These are phyloP conservation scores for Chenopodium formosanum DNA, from an alignment of 148 eudicot genomes.

Conservation along the genomic window DNA sequence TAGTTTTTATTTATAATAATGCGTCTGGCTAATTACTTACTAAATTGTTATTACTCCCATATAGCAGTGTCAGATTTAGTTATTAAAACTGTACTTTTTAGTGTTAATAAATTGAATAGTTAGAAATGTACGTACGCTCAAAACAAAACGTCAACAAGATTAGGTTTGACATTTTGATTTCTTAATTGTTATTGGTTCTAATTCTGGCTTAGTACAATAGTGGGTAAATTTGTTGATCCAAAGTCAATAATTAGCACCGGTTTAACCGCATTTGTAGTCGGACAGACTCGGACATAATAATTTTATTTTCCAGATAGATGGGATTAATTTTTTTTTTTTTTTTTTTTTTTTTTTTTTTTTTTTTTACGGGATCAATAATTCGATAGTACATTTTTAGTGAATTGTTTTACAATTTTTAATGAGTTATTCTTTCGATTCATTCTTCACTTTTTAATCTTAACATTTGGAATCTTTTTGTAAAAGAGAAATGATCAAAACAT, in stretches of 20 bases:
- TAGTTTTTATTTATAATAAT: too few relatives aligned
- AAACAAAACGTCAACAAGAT: neutral
- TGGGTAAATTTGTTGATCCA: conserved; percentile 2
- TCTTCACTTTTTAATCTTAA: too few relatives aligned
- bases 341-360: too few relatives aligned
- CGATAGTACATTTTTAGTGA: neutral
- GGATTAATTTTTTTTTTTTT: neutral
- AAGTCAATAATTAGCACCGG: neutral
- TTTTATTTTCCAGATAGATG: neutral
- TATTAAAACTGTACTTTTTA: neutral
- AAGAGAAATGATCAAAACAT: too few relatives aligned
- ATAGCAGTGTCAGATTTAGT: neutral
- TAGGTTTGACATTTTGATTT: neutral
- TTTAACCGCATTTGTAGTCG: neutral
- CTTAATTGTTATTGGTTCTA: neutral
- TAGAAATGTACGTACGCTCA: neutral
- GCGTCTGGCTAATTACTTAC: too few relatives aligned
- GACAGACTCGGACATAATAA: neutral
- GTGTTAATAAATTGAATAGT: neutral
- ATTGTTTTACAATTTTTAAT: too few relatives aligned
- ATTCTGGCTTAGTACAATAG: neutral
- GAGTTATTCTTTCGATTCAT: too few relatives aligned
- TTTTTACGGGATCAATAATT: neutral
- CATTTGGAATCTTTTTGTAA: too few relatives aligned
- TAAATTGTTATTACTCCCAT: too few relatives aligned